Percentiles rank a stretch among this genome's conserved stretches.
phyloP scores from a whole-genome alignment of 768 basidiomycete species.

The Coprinopsis strossmayeri region DNA sequence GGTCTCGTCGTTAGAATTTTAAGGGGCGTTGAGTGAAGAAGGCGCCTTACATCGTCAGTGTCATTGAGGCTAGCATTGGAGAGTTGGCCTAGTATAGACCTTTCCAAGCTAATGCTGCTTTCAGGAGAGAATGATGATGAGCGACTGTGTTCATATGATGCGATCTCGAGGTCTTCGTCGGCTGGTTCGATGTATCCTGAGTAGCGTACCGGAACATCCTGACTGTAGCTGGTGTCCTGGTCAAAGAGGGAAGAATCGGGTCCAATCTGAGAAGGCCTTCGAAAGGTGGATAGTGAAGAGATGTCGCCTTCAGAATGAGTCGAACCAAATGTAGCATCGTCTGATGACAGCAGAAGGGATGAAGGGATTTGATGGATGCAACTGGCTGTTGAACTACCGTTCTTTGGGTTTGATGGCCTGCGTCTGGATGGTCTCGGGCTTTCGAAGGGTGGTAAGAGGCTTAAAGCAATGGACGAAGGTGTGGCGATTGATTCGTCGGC shows the following conservation, averaged over 20 bases:
- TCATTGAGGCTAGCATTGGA: neutral
- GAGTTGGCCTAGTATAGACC: neutral
- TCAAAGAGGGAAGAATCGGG: neutral
- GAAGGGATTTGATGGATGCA: neutral
- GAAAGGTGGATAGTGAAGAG: neutral
- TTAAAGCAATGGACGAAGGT: constrained; percentile 3
- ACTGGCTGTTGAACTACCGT: neutral
- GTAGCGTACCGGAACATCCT: constrained; percentile 32
- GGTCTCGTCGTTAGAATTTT: neutral
- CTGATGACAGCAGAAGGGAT: neutral
- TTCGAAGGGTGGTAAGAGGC: constrained; percentile 3
- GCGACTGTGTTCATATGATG: constrained; percentile 37
- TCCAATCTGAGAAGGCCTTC: neutral
- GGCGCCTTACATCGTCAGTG: neutral
- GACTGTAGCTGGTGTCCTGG: constrained; percentile 1
- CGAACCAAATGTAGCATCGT: too few relatives aligned
- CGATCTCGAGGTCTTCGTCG: constrained; percentile 46
- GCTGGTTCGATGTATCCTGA: constrained; percentile 49
- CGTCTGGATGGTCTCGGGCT: constrained; percentile 8
- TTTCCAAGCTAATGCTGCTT: neutral
- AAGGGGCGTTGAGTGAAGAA: neutral
- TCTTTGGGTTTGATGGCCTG: neutral
- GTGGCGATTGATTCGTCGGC: neutral
- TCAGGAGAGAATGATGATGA: constrained; percentile 13
- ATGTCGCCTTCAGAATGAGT: neutral